These are phyloP conservation scores for Malus hybrid DNA, from an alignment of 331 rosid genomes.

Conservation along the genomic window DNA sequence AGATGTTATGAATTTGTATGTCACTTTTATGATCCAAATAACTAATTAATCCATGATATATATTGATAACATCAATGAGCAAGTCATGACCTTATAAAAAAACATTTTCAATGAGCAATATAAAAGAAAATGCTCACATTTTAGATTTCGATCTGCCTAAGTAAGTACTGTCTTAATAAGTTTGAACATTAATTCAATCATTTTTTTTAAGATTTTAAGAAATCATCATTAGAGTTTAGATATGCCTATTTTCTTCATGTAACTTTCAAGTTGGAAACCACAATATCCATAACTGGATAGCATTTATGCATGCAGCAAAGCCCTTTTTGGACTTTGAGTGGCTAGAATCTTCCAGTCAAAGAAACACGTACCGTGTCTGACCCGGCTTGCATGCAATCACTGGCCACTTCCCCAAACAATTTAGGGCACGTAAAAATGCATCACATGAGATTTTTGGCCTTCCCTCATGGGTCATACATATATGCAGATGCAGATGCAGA, in stretches of 20 bases:
- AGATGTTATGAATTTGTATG: no score
- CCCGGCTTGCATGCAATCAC: slow-evolving; percentile 11
- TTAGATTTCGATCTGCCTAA: background rate
- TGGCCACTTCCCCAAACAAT: background rate
- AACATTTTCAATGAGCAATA: background rate
- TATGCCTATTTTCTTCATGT: background rate
- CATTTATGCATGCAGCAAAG: background rate
- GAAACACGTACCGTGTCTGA: background rate
- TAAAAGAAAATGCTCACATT: background rate
- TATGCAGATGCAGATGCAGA: no score
- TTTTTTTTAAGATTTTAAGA: background rate
- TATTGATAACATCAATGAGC: background rate
- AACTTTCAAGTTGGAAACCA: background rate
- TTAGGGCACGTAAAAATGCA: background rate
- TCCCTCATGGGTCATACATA: background rate
- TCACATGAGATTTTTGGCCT: background rate
- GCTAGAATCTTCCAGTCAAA: background rate
- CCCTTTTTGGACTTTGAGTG: background rate
- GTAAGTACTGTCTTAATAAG: background rate
- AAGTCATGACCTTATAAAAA: background rate
- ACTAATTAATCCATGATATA: background rate
- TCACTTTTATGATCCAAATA: no score
- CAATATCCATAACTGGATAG: background rate
- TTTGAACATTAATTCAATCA: background rate
- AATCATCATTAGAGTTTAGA: no score